Percentiles rank a stretch among this genome's conserved stretches.
These are phyloP conservation scores for Sporothrix luriei DNA, from an alignment of 2,329 filamentous ascomycete species.

Conservation along the genomic window DNA sequence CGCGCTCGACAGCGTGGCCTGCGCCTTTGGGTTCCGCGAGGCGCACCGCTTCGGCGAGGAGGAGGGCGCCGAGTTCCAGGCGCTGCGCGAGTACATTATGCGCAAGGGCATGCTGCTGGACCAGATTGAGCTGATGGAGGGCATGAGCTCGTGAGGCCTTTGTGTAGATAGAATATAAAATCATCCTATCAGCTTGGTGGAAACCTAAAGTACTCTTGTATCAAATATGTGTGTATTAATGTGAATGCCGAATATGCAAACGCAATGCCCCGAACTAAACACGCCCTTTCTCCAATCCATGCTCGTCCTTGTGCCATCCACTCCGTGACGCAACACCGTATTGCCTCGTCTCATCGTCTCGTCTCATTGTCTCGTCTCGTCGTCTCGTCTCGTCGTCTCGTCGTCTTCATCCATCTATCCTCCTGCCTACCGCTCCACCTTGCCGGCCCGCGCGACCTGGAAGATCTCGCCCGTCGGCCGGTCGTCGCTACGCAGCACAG, in stretches of 20 bases:
- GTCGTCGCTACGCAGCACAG: slow-evolving; percentile 80
- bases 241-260: slow-evolving; percentile 5
- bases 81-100: slow-evolving; percentile 78
- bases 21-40: slow-evolving; percentile 90
- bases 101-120: slow-evolving; percentile 88
- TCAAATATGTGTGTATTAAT: not conserved
- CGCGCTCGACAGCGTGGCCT: slow-evolving; percentile 81
- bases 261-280: not conserved
- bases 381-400: no score
- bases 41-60: slow-evolving; percentile 80
- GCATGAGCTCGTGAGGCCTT: slow-evolving; percentile 65
- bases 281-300: not conserved
- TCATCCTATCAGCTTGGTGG: no score
- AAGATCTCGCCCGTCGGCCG: slow-evolving; percentile 72
- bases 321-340: no score
- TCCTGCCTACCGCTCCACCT: slow-evolving; percentile 39
- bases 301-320: not conserved
- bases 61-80: slow-evolving; percentile 86
- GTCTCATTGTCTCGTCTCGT: no score
- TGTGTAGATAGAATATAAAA: no score
- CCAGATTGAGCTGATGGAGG: slow-evolving; percentile 85
- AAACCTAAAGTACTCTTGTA: not conserved
- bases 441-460: slow-evolving; percentile 79
- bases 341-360: no score
- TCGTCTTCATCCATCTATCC: no score